phyloP scores from a whole-genome alignment of 345 rosid species.

The Bretschneidera sinensis region DNA sequence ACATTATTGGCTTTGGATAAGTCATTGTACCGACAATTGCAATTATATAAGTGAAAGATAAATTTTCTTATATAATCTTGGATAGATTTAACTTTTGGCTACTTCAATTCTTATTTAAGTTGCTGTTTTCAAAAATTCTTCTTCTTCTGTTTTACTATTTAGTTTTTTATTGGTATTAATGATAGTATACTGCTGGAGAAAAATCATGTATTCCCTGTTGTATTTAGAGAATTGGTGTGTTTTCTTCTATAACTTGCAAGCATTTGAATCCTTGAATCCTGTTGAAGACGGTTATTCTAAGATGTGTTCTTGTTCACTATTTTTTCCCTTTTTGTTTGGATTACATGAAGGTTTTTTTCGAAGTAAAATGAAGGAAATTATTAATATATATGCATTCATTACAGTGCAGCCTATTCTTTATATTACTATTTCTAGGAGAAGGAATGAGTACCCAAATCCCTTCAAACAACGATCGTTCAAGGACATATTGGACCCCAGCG shows the following conservation, averaged over 20 bases:
- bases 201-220: background rate
- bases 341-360: too few relatives aligned
- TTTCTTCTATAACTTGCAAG: background rate
- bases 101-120: too few relatives aligned
- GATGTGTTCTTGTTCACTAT: too few relatives aligned
- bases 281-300: too few relatives aligned
- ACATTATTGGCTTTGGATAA: background rate
- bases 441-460: constrained; percentile 36
- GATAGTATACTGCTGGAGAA: background rate
- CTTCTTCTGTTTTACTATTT: background rate
- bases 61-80: too few relatives aligned
- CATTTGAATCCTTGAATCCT: background rate
- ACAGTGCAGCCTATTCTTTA: background rate
- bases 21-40: background rate
- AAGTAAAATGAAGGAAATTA: too few relatives aligned
- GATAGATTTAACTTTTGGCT: too few relatives aligned
- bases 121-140: too few relatives aligned
- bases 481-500: constrained; percentile 77
- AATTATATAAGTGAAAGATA: too few relatives aligned
- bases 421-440: background rate
- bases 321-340: too few relatives aligned
- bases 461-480: constrained; percentile 52
- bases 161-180: background rate
- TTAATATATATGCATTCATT: background rate
- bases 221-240: background rate